Evolutionary conservation across 768 basidiomycete genomes (phyloP).

Genomic region (Pisolithus microcarpus): DNA sequence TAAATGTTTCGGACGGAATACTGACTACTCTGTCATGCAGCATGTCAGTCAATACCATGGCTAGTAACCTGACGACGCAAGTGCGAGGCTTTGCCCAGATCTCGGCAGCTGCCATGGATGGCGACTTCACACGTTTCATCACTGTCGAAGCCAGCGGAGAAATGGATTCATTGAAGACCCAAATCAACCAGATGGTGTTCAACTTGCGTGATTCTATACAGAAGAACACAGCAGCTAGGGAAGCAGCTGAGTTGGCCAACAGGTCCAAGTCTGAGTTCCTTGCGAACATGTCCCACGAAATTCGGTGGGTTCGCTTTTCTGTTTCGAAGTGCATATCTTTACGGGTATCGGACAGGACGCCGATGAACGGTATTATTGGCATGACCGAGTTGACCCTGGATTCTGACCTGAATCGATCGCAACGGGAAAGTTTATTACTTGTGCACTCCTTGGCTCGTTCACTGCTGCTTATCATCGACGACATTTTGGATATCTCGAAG

Average conservation of each 20-base stretch:
- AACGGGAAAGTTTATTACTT: constrained; percentile 90
- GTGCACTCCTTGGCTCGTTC: constrained; percentile 93
- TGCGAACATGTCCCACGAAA: constrained; percentile 98
- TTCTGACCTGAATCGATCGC: constrained; percentile 88
- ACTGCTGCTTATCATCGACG: constrained; percentile 93
- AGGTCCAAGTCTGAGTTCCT: constrained; percentile 95
- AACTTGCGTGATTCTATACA: constrained; percentile 94
- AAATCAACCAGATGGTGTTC: constrained; percentile 99
- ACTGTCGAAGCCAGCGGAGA: constrained; percentile 98
- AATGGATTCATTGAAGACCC: constrained; percentile 99
- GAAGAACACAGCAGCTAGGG: constrained; percentile 96
- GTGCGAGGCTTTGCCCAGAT: constrained; percentile 99
- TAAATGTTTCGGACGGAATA: neutral
- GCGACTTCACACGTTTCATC: constrained; percentile 98
- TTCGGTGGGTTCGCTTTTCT: constrained; percentile 50
- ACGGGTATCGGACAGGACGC: constrained; percentile 57
- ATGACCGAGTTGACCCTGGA: constrained; percentile 98
- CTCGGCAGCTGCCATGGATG: constrained; percentile 96
- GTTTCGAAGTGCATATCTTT: constrained; percentile 4
- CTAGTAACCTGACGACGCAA: constrained; percentile 92
- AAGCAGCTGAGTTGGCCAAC: constrained; percentile 97
- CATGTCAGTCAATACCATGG: constrained; percentile 97
- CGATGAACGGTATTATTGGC: constrained; percentile 99
- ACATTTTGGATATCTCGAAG: constrained; percentile 99
- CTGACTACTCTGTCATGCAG: constrained; percentile 31